Base-by-base conservation (phyloP, 2,329 filamentous ascomycete species). In the Xylariaceae sp. region DNA sequence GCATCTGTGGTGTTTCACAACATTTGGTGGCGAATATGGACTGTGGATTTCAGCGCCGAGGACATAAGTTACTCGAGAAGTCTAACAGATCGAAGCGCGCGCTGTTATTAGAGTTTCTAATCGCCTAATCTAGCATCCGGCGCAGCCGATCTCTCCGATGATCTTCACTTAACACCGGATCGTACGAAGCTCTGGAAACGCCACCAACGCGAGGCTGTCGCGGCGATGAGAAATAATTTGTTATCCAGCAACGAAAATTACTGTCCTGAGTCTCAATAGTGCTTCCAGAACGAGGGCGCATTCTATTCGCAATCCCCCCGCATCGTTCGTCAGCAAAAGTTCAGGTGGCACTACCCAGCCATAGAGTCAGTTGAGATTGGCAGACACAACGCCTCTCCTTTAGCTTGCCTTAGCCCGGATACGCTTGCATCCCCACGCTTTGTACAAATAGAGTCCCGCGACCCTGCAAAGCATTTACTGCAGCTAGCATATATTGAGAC, bases 351-450 rank as follows among this genome's bases (percentile, higher is more conserved):
- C 26, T 39, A 17, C 29, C 19, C 53, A 11, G 29, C 6, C 16
- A 36, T 40, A 40, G 45, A 57, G 24, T 36, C 39, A 28, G 28
- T 29, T 39, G 41, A 39, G 8, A 44, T 48, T 58, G 46, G 41
- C 4, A 53, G 41, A 39, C 36, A 39, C 14, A 31, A 52, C 40
- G 47, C 51, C 50, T 55, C 37, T 33, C 39, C 28, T 36, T 16
- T 56, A 39, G 47, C 47, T 43, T 53, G 46, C 51, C 37, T 53
- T 53, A 44, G 58, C 37, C 47, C 29, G 21, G 46, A 43, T 28
- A 44, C 43, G 21, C 31, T 46, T n/a, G 50, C 51, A 58, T 61
- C 45, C 52, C 43, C 24, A 48, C 54, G 36, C 54, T 50, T 46
- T 49, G 34, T 41, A 49, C 44, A 49, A 50, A 47, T 41, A 53